Evolutionary conservation across 2,329 filamentous ascomycete genomes (phyloP).

Genomic region (Hypoxylon sp.): DNA sequence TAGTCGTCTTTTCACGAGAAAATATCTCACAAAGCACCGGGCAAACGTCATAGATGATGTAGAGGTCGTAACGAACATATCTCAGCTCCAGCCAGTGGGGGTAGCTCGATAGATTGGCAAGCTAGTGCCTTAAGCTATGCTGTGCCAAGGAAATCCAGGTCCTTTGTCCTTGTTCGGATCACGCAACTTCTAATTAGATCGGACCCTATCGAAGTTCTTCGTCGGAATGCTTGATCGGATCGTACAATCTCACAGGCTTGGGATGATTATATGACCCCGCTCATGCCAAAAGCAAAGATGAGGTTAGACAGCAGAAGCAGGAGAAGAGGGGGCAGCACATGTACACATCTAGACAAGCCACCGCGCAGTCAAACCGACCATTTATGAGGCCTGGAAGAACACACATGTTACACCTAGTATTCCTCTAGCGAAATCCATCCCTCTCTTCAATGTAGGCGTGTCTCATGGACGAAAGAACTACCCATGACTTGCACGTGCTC

Average conservation of each 20-base stretch:
- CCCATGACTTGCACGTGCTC: constrained; percentile 1
- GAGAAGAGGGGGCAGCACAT: neutral
- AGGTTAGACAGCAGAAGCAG: constrained; percentile 7
- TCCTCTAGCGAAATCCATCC: constrained; percentile 9
- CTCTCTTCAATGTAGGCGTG: neutral
- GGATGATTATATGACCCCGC: constrained; percentile 23
- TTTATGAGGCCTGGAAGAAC: constrained; percentile 12
- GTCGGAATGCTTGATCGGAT: constrained; percentile 18
- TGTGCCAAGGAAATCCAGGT: constrained; percentile 39
- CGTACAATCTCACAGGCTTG: constrained; percentile 1
- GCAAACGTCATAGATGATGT: constrained; percentile 43
- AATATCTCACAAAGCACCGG: constrained; percentile 5
- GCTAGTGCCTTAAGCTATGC: constrained; percentile 26
- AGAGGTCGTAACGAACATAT: constrained; percentile 17
- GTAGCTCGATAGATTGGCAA: constrained; percentile 27
- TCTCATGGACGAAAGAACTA: constrained; percentile 2
- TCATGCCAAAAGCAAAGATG: constrained; percentile 27
- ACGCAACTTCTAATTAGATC: constrained; percentile 29
- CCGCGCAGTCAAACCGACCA: constrained; percentile 8
- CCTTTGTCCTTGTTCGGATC: constrained; percentile 25
- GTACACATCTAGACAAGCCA: constrained; percentile 18
- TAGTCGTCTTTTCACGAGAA: neutral
- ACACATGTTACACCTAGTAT: constrained; percentile 18
- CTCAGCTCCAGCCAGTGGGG: constrained; percentile 23
- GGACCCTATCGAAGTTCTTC: constrained; percentile 4